Percentiles rank a stretch among this genome's conserved stretches.
phyloP scores from a whole-genome alignment of 768 basidiomycete species.

The Thelephora ganbajun region DNA sequence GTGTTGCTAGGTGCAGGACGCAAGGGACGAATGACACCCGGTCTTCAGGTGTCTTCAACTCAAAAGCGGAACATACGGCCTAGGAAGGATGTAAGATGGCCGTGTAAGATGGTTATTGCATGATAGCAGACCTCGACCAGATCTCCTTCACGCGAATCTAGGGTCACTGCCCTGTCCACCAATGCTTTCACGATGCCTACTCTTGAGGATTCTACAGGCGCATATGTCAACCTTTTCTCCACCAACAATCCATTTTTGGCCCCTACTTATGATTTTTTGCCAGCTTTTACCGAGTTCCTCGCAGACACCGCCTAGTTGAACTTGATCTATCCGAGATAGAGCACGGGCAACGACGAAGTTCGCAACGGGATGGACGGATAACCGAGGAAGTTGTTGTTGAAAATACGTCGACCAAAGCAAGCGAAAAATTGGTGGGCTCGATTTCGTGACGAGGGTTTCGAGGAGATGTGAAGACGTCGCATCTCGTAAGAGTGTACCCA shows the following conservation, averaged over 20 bases:
- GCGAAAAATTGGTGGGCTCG: constrained; percentile 46
- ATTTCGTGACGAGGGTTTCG: constrained; percentile 60
- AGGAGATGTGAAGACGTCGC: constrained; percentile 81
- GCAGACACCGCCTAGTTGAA: constrained; percentile 40
- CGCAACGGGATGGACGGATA: constrained; percentile 80
- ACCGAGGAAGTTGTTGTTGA: constrained; percentile 48
- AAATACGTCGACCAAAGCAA: constrained; percentile 73
- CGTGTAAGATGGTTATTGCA: not conserved
- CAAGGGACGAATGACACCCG: constrained; percentile 49
- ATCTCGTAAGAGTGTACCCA: constrained; percentile 72
- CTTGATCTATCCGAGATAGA: constrained; percentile 42
- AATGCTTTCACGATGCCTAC: constrained; percentile 68
- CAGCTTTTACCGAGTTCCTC: constrained; percentile 39
- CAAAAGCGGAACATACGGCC: constrained; percentile 50
- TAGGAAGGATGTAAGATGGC: constrained; percentile 14
- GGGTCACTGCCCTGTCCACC: constrained; percentile 47
- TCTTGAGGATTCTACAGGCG: constrained; percentile 43
- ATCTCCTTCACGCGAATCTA: constrained; percentile 32
- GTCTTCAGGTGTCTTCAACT: constrained; percentile 34
- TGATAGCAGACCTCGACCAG: constrained; percentile 41
- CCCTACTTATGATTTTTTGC: constrained; percentile 62
- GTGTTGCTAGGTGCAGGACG: constrained; percentile 37
- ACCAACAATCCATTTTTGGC: not conserved
- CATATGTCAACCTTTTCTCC: not conserved
- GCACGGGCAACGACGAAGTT: constrained; percentile 88